phyloP scores from a whole-genome alignment of 169 alveolate species.

The Neospora caninum region DNA sequence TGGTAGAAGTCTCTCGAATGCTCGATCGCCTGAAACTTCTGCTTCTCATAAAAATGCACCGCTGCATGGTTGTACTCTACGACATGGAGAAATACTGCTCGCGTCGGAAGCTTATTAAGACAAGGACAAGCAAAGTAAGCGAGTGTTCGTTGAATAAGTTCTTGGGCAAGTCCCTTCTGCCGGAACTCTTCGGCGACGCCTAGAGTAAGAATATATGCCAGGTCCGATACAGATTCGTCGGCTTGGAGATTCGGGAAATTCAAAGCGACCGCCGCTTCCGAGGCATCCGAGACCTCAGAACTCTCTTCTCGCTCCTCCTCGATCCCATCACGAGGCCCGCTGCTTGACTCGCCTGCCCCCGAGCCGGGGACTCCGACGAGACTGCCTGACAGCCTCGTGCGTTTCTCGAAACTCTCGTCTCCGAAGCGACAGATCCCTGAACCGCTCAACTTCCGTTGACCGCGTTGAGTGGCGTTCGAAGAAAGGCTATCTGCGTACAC shows the following conservation, averaged over 20 bases:
- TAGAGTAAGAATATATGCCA: slow-evolving; percentile 14
- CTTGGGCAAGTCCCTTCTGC: slow-evolving; percentile 21
- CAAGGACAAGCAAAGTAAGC: slow-evolving; percentile 26
- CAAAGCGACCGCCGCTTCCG: background rate
- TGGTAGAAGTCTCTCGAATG: slow-evolving; percentile 9
- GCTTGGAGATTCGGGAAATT: background rate
- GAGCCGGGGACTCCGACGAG: too few relatives aligned
- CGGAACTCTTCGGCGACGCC: slow-evolving; percentile 38
- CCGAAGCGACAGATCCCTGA: background rate
- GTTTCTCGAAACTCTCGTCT: background rate
- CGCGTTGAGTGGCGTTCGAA: too few relatives aligned
- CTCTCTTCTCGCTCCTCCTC: background rate
- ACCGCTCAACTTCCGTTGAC: background rate
- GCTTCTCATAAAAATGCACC: slow-evolving; percentile 28
- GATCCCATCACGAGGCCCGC: background rate
- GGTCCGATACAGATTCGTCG: background rate
- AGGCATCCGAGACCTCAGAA: too few relatives aligned
- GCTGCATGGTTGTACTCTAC: slow-evolving; percentile 38
- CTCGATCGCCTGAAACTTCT: background rate
- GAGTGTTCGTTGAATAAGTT: slow-evolving; percentile 15
- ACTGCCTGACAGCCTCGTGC: too few relatives aligned
- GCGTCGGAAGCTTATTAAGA: background rate
- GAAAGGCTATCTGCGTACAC: too few relatives aligned
- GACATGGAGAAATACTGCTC: slow-evolving; percentile 12
- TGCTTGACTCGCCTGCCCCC: too few relatives aligned